These are phyloP conservation scores for Kwoniella heveanensis DNA, from an alignment of 768 basidiomycete genomes.

Conservation along the genomic window DNA sequence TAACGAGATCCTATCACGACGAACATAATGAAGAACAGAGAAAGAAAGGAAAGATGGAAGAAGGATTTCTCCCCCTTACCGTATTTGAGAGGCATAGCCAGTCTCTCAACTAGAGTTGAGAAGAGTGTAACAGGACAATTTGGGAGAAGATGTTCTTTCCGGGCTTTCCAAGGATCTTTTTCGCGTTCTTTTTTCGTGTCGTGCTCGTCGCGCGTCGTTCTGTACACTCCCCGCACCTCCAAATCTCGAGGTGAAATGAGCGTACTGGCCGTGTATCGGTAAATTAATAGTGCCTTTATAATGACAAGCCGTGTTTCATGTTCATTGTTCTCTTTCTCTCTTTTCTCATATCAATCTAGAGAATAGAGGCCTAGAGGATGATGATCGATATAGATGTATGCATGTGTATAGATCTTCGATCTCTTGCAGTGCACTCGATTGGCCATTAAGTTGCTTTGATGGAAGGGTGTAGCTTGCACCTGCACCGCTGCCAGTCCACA, in stretches of 20 bases:
- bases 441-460: too few relatives aligned
- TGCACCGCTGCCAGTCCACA: too few relatives aligned
- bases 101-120: background rate
- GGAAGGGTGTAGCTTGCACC: too few relatives aligned
- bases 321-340: background rate
- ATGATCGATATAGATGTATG: background rate
- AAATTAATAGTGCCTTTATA: constrained; percentile 1
- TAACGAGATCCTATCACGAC: constrained; percentile 7
- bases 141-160: constrained; percentile 1
- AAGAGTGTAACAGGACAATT: background rate
- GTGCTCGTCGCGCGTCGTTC: background rate
- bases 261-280: background rate
- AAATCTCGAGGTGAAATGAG: background rate
- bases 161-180: constrained; percentile 1
- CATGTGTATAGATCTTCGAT: constrained; percentile 1
- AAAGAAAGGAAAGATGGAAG: constrained; percentile 2
- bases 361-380: background rate
- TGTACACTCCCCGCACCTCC: background rate
- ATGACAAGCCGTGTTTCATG: background rate
- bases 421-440: too few relatives aligned
- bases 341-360: background rate
- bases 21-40: background rate
- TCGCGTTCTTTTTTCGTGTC: background rate
- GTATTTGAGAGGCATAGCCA: background rate
- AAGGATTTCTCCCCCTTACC: background rate